Percentiles rank a stretch among this genome's conserved stretches.
phyloP scores from a whole-genome alignment of 2,329 filamentous ascomycete genomes.

The Tolypocladium ophioglossoides region DNA sequence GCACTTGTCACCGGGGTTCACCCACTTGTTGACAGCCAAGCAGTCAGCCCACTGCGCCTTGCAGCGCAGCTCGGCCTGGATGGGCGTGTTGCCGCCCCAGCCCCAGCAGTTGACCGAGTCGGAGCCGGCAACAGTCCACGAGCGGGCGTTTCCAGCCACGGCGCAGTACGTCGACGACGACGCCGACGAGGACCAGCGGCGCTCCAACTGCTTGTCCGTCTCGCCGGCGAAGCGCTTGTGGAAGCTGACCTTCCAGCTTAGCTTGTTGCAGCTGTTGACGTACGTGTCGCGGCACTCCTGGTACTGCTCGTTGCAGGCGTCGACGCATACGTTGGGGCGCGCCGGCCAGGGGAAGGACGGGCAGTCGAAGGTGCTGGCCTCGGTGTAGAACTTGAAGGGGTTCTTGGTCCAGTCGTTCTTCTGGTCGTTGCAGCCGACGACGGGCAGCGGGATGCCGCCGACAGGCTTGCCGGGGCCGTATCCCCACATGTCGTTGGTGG shows the following conservation, averaged over 20 bases:
- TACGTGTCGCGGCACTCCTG: conserved; percentile 36
- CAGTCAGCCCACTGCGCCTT: conserved; percentile 39
- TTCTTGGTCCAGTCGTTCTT: conserved; percentile 28
- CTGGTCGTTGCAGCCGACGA: conserved; percentile 45
- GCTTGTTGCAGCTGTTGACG: conserved; percentile 33
- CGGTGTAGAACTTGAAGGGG: conserved; percentile 42
- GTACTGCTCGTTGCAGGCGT: conserved; percentile 44
- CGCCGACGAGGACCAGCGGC: conserved; percentile 7
- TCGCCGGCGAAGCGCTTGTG: conserved; percentile 13
- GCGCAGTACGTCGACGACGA: conserved; percentile 2
- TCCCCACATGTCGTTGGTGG: conserved; percentile 45
- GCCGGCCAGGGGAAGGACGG: conserved; percentile 28
- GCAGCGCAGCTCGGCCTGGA: conserved; percentile 30
- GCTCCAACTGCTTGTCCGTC: conserved; percentile 11
- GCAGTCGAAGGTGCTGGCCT: conserved; percentile 31
- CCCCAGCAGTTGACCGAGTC: conserved; percentile 12
- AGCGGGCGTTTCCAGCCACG: not conserved
- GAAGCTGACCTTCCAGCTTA: conserved; percentile 15
- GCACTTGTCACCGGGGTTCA: conserved; percentile 29
- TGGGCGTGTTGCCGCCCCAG: conserved; percentile 18
- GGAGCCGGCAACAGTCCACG: conserved; percentile 7
- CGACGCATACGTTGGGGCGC: conserved; percentile 32
- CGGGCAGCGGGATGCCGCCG: conserved; percentile 39
- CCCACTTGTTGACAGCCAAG: conserved; percentile 27
- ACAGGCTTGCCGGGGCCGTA: conserved; percentile 56